phyloP scores from a whole-genome alignment of 164 flowering plant species.

The Euptelea pleiosperma region DNA sequence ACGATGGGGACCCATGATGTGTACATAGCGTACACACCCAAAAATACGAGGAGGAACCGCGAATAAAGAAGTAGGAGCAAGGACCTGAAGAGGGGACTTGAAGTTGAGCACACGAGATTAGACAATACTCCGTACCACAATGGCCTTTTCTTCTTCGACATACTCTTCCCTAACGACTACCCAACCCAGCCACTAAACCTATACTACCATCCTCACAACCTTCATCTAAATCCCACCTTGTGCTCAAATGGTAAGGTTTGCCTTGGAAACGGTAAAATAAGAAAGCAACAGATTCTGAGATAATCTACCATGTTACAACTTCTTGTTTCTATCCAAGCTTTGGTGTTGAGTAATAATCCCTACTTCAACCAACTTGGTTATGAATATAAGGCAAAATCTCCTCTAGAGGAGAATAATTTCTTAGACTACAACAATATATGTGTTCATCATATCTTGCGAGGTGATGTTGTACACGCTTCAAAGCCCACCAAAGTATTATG shows the following conservation, averaged over 20 bases:
- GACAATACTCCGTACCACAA: constrained; percentile 39
- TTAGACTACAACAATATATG: constrained; percentile 19
- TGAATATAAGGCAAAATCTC: not conserved
- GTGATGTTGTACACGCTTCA: constrained; percentile 15
- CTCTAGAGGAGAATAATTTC: constrained; percentile 2
- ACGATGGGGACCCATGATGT: too few relatives aligned
- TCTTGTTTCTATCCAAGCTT: constrained; percentile 30
- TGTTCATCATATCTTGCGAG: constrained; percentile 25
- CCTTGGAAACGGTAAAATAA: constrained; percentile 16
- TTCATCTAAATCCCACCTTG: constrained; percentile 29
- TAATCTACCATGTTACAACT: constrained; percentile 30
- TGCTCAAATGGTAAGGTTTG: constrained; percentile 20
- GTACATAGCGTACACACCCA: too few relatives aligned
- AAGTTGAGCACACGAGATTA: constrained; percentile 33
- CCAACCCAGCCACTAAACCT: constrained; percentile 31
- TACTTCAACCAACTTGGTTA: constrained; percentile 26
- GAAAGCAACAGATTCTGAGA: constrained; percentile 20
- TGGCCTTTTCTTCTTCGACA: constrained; percentile 43
- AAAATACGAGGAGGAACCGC: too few relatives aligned
- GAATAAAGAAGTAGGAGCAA: too few relatives aligned
- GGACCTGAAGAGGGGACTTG: constrained; percentile 23
- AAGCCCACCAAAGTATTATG: constrained; percentile 29
- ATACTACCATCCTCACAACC: constrained; percentile 23
- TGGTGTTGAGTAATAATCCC: constrained; percentile 30
- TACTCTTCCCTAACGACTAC: constrained; percentile 27